phyloP scores from a whole-genome alignment of 2,329 filamentous ascomycete species.

The Orbilia oligospora region DNA sequence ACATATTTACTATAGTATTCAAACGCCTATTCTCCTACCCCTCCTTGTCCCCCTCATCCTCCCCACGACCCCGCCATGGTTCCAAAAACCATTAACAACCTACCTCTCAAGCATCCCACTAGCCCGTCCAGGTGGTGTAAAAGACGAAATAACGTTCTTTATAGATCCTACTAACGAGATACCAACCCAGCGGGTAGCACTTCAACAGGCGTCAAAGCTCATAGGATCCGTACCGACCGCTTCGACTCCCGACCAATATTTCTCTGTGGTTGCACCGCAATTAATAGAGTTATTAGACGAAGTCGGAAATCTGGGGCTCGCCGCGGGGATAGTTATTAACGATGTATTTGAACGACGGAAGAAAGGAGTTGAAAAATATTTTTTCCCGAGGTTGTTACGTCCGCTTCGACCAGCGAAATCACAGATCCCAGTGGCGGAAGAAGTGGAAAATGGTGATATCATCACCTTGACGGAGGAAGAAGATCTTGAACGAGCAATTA shows the following conservation, averaged over 20 bases:
- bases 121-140: constrained; percentile 61
- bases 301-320: constrained; percentile 47
- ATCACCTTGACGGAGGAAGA: constrained; percentile 31
- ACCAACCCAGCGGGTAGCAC: constrained; percentile 44
- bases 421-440: constrained; percentile 17
- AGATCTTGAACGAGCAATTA: constrained; percentile 38
- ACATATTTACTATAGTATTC: constrained; percentile 49
- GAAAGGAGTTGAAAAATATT: constrained; percentile 60
- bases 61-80: constrained; percentile 58
- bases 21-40: constrained; percentile 61
- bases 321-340: constrained; percentile 63
- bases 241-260: constrained; percentile 60
- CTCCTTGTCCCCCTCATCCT: constrained; percentile 63
- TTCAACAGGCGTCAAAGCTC: constrained; percentile 62
- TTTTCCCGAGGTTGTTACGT: constrained; percentile 58
- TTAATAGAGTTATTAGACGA: constrained; percentile 63
- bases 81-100: constrained; percentile 60
- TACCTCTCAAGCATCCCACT: constrained; percentile 63
- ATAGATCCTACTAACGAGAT: constrained; percentile 55
- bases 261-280: constrained; percentile 61
- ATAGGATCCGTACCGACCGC: constrained; percentile 63
- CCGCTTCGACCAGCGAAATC: constrained; percentile 57
- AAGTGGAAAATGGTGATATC: constrained; percentile 39
- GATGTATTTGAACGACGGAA: constrained; percentile 60
- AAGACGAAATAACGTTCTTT: constrained; percentile 63